Evolutionary conservation across 257 asterid genomes (phyloP).

Genomic region (Capsicum baccatum): DNA sequence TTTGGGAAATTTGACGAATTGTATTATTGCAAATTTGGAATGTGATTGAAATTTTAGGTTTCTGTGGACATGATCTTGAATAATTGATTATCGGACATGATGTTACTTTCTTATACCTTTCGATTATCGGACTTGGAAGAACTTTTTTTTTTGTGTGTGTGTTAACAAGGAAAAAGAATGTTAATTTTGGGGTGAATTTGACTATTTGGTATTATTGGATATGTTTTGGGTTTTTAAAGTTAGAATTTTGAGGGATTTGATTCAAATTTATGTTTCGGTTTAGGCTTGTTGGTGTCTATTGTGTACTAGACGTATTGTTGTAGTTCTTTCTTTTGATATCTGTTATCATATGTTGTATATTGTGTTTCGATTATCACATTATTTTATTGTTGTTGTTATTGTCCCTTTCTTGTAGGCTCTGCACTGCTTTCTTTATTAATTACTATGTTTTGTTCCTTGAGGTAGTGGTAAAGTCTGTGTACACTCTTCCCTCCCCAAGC

Average conservation of each 20-base stretch:
- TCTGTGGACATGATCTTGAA: not conserved
- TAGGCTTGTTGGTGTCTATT: no score
- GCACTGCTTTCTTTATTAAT: no score
- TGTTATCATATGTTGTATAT: no score
- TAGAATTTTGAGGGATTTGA: constrained; percentile 9
- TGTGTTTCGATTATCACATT: no score
- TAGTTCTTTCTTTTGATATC: no score
- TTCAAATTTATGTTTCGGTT: not conserved
- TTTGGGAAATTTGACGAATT: not conserved
- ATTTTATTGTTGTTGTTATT: no score
- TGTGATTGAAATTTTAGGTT: not conserved
- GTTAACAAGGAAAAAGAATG: not conserved
- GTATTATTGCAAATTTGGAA: not conserved
- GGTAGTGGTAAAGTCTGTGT: no score
- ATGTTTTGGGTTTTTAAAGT: not conserved
- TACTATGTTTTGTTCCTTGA: no score
- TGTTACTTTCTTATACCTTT: not conserved
- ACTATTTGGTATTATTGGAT: not conserved
- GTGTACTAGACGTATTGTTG: no score
- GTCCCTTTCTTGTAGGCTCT: no score
- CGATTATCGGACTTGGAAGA: not conserved
- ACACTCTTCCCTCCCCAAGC: no score
- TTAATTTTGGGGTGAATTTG: not conserved
- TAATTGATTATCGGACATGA: no score
- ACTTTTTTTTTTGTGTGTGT: not conserved